Base-by-base conservation (phyloP, 1,139 yeast species). In the Pneumocystis jirovecii region DNA sequence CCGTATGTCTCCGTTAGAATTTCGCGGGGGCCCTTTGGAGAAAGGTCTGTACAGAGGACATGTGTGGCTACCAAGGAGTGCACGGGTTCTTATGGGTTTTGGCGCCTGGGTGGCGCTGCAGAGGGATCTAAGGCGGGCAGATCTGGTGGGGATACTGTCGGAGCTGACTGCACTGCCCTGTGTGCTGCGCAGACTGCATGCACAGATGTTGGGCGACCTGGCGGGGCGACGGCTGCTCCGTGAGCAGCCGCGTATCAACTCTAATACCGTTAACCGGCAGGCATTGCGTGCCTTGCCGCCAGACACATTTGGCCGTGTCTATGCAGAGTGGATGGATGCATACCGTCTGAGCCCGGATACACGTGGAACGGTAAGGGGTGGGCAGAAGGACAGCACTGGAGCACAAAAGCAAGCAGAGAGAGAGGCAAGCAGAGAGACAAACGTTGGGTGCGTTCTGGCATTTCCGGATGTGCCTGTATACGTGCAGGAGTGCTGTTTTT, bases 301-400 rank as follows among this genome's bases (percentile, higher is more conserved):
- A n/a, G 84, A 84, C 70, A 81, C 96, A 0, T 78, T 95, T 59
- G 99, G 98, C 1, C 79, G 82, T 65, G 83, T 85, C 17, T 95
- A 90, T 73, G 81, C 86, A 64, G 79, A 81, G 61, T 90, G 97
- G 97, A 80, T 90, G 25, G 87, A 86, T 67, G 80, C 84, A 61
- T 97, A 95, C 74, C 89, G 93, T 0, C 96, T 89, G 0, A 85
- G 95, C 12, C 97, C 97, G 0, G 98, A 95, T 74, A 90, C 96
- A 0, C 79, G 99, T 70, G 91, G 87, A 1, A 86, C 89, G 0
- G 97, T 50, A 45, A 34, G n/a, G n/a, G n/a, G n/a, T n/a, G n/a
- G n/a, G n/a, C n/a, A n/a, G n/a, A n/a, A n/a, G n/a, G n/a, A n/a
- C n/a, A n/a, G n/a, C n/a, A n/a, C n/a, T n/a, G n/a, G n/a, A n/a